Evolutionary conservation across 257 asterid species (phyloP).

Genomic region (Mentha longifolia): DNA sequence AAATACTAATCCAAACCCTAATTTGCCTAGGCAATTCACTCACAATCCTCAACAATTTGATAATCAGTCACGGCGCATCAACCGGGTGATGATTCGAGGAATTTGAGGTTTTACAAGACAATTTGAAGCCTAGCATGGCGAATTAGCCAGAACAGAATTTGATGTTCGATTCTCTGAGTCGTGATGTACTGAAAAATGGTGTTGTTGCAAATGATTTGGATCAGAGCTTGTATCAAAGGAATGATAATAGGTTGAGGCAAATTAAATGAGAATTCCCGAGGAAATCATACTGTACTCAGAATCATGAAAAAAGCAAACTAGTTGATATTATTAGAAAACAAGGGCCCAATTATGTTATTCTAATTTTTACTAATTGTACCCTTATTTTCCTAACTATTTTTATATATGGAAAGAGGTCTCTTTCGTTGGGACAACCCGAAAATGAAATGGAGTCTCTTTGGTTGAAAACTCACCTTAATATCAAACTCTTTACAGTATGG

Average conservation of each 20-base stretch:
- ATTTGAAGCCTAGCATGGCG: slow-evolving; percentile 4
- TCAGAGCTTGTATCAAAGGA: slow-evolving; percentile 34
- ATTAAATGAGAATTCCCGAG: slow-evolving; percentile 32
- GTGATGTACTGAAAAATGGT: slow-evolving; percentile 31
- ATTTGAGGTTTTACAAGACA: slow-evolving; percentile 37
- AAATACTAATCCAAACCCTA: slow-evolving; percentile 42
- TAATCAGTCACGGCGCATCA: slow-evolving; percentile 30
- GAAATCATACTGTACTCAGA: background rate
- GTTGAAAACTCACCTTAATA: no score
- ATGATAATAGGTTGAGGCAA: slow-evolving; percentile 36
- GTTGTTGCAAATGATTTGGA: slow-evolving; percentile 28
- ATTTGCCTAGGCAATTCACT: slow-evolving; percentile 39
- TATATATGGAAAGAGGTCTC: no score
- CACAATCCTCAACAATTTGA: slow-evolving; percentile 39
- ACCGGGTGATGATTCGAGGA: slow-evolving; percentile 24
- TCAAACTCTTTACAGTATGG: no score
- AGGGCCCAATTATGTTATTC: no score
- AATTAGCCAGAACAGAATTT: slow-evolving; percentile 50
- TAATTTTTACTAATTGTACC: no score
- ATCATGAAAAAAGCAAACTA: no score
- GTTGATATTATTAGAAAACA: no score
- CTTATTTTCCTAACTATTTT: no score
- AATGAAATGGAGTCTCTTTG: no score
- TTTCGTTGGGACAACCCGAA: no score
- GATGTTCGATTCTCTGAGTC: slow-evolving; percentile 59